Percentiles rank a stretch among this genome's conserved stretches.
Evolutionary conservation across 1,139 yeast species (phyloP).

Genomic region (Blastobotrys apis): DNA sequence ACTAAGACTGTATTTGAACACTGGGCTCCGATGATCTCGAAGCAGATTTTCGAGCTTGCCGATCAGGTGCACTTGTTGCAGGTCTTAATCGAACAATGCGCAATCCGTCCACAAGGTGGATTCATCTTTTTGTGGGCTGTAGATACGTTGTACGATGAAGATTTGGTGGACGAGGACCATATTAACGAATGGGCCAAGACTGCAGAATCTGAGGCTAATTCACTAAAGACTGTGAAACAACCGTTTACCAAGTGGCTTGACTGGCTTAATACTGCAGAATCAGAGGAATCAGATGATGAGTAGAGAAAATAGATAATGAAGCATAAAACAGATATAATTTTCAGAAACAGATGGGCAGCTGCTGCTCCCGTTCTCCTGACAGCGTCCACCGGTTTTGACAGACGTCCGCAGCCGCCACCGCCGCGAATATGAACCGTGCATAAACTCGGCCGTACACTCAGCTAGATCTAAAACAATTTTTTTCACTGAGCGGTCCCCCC

Average conservation of each 20-base stretch:
- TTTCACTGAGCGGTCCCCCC: no score
- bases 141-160: slow-evolving; percentile 69
- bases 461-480: no score
- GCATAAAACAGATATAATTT: neutral
- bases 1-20: slow-evolving; percentile 64
- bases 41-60: slow-evolving; percentile 70
- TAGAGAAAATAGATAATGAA: neutral
- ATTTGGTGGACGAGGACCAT: slow-evolving; percentile 74
- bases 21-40: slow-evolving; percentile 44
- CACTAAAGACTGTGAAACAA: slow-evolving; percentile 38
- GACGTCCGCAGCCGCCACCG: no score
- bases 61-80: slow-evolving; percentile 74
- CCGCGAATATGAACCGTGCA: no score
- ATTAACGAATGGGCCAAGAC: slow-evolving; percentile 74
- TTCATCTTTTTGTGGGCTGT: slow-evolving; percentile 58
- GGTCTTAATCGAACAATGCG: slow-evolving; percentile 50
- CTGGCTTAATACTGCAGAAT: slow-evolving; percentile 82
- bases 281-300: slow-evolving; percentile 37
- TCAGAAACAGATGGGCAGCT: neutral
- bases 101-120: slow-evolving; percentile 42
- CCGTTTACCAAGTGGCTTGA: slow-evolving; percentile 80
- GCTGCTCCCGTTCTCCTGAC: no score
- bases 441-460: no score
- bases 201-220: slow-evolving; percentile 38
- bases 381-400: no score